Percentiles rank a stretch among this genome's conserved stretches.
These are phyloP conservation scores for Dothistroma septosporum DNA, from an alignment of 2,329 filamentous ascomycete species.

Conservation along the genomic window DNA sequence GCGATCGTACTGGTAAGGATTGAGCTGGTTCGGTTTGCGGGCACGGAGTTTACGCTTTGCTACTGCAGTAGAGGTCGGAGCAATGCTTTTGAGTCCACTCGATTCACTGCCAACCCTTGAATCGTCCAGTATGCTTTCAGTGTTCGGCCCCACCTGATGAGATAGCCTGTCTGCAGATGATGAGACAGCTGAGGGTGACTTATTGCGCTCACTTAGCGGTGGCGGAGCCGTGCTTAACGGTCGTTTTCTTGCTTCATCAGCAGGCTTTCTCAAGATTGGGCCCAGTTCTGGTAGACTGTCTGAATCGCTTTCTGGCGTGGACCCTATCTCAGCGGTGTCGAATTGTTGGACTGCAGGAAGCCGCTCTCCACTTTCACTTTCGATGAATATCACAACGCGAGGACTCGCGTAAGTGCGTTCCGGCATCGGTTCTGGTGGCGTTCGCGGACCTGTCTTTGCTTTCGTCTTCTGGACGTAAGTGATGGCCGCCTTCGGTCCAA, in stretches of 20 bases:
- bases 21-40: slow-evolving; percentile 47
- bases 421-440: neutral
- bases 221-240: slow-evolving; percentile 19
- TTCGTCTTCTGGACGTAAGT: slow-evolving; percentile 22
- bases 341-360: neutral
- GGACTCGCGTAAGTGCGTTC: neutral
- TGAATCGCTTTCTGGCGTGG: slow-evolving; percentile 6
- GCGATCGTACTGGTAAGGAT: slow-evolving; percentile 46
- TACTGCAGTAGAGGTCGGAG: slow-evolving; percentile 4
- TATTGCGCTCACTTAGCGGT: slow-evolving; percentile 27
- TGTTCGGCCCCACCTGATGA: neutral
- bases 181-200: slow-evolving; percentile 19
- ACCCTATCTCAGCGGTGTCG: neutral
- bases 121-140: neutral
- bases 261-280: slow-evolving; percentile 4
- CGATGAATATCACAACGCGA: neutral
- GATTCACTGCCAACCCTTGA: neutral
- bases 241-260: neutral
- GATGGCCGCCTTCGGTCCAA: slow-evolving; percentile 20
- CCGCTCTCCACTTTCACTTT: neutral
- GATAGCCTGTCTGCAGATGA: neutral
- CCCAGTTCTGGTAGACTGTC: slow-evolving; percentile 10
- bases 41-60: slow-evolving; percentile 38
- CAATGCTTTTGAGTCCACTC: neutral
- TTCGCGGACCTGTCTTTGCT: neutral